Evolutionary conservation across 768 basidiomycete species (phyloP).

Genomic region (Cyclocybe aegerita): DNA sequence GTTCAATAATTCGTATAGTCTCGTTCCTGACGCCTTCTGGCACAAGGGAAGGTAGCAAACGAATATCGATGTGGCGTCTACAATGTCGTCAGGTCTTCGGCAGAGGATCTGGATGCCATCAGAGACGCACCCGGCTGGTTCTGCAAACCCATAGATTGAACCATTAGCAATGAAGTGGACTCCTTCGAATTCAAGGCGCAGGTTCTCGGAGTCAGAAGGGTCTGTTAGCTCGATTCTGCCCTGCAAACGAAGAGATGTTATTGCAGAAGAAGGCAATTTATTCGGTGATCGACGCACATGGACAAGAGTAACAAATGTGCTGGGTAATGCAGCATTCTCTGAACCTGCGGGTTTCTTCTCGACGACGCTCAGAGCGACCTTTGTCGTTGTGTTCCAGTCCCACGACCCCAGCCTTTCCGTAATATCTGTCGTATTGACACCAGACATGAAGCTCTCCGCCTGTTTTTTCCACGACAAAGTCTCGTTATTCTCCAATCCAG

Average conservation of each 20-base stretch:
- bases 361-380: constrained; percentile 62
- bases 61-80: constrained; percentile 63
- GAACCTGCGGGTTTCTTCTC: constrained; percentile 50
- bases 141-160: constrained; percentile 74
- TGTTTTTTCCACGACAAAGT: constrained; percentile 48
- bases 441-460: constrained; percentile 49
- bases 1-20: constrained; percentile 56
- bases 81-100: neutral
- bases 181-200: constrained; percentile 74
- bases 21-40: constrained; percentile 54
- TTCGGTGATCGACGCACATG: constrained; percentile 50
- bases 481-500: constrained; percentile 36
- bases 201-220: constrained; percentile 47
- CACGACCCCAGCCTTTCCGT: constrained; percentile 51
- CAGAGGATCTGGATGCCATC: neutral
- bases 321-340: constrained; percentile 21
- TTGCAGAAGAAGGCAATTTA: constrained; percentile 1
- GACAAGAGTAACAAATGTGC: constrained; percentile 50
- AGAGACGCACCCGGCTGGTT: constrained; percentile 53
- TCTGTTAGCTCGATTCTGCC: constrained; percentile 73
- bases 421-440: constrained; percentile 51
- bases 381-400: constrained; percentile 70
- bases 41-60: constrained; percentile 65
- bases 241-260: constrained; percentile 30
- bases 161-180: constrained; percentile 75